These are phyloP conservation scores for Trypanosoma vivax DNA, from an alignment of 208 protist species.

Conservation along the genomic window DNA sequence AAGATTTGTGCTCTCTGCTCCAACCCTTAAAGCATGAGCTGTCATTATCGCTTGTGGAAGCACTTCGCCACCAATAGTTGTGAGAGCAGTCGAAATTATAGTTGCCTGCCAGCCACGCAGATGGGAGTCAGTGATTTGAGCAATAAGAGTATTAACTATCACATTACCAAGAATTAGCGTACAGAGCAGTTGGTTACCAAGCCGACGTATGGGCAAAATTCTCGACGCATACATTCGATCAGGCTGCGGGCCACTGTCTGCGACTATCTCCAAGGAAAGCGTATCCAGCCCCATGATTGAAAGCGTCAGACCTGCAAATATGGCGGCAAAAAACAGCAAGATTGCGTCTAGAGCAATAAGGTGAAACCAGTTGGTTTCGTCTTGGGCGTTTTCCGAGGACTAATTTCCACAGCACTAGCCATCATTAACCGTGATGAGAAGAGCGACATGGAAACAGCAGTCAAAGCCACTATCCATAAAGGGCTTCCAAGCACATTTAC, in stretches of 20 bases:
- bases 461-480: background rate
- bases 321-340: constrained; percentile 87
- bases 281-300: constrained; percentile 93
- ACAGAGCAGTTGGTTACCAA: constrained; percentile 94
- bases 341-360: constrained; percentile 74
- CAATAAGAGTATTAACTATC: constrained; percentile 94
- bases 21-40: constrained; percentile 89
- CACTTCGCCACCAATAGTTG: constrained; percentile 95
- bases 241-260: constrained; percentile 76
- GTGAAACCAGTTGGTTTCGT: constrained; percentile 50
- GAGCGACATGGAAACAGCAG: no score
- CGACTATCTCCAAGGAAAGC: constrained; percentile 90
- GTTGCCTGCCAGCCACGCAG: constrained; percentile 86
- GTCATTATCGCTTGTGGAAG: constrained; percentile 93
- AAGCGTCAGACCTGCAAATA: constrained; percentile 95
- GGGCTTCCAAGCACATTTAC: no score
- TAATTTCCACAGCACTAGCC: no score
- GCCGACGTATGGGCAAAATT: constrained; percentile 92
- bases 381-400: constrained; percentile 15
- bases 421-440: no score
- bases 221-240: constrained; percentile 89
- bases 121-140: constrained; percentile 88
- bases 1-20: constrained; percentile 85
- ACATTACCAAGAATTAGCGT: constrained; percentile 96
- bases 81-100: constrained; percentile 88